Percentiles rank a stretch among this genome's conserved stretches.
Evolutionary conservation across 129 eudicot genomes (phyloP).

Genomic region (Solidago caesia): DNA sequence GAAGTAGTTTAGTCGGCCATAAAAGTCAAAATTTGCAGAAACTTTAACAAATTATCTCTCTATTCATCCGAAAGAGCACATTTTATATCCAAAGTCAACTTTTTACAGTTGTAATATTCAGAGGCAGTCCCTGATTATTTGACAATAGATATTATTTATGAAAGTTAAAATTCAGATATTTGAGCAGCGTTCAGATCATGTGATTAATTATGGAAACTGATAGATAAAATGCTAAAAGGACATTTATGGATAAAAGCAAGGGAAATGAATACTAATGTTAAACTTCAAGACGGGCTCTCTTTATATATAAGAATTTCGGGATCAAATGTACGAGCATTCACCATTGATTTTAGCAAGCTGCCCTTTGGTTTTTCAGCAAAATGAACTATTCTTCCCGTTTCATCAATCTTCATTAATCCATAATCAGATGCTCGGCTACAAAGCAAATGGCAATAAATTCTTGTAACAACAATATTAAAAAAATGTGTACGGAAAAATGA

Average conservation of each 20-base stretch:
- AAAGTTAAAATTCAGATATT: too few species aligned
- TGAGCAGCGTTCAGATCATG: too few species aligned
- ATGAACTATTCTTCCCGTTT: slow-evolving; percentile 58
- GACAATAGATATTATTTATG: too few species aligned
- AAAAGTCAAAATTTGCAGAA: slow-evolving; percentile 13
- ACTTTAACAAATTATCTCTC: neutral
- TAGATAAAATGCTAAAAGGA: neutral
- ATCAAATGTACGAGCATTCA: slow-evolving; percentile 8
- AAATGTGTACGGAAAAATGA: neutral
- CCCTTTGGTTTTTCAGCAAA: slow-evolving; percentile 92
- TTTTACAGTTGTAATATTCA: neutral
- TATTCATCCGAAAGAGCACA: neutral
- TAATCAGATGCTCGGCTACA: slow-evolving; percentile 84
- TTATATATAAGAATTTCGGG: slow-evolving; percentile 1
- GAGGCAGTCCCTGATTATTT: too few species aligned
- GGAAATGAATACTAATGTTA: neutral
- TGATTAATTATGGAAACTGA: too few species aligned
- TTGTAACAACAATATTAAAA: neutral
- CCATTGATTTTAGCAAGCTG: slow-evolving; percentile 68
- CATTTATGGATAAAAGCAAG: neutral
- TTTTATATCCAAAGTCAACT: neutral
- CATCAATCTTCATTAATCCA: slow-evolving; percentile 80
- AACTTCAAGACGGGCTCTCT: neutral
- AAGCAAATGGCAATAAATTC: neutral
- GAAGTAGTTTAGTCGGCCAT: neutral